These are phyloP conservation scores for Amauroascus niger DNA, from an alignment of 2,329 filamentous ascomycete genomes.

Conservation along the genomic window DNA sequence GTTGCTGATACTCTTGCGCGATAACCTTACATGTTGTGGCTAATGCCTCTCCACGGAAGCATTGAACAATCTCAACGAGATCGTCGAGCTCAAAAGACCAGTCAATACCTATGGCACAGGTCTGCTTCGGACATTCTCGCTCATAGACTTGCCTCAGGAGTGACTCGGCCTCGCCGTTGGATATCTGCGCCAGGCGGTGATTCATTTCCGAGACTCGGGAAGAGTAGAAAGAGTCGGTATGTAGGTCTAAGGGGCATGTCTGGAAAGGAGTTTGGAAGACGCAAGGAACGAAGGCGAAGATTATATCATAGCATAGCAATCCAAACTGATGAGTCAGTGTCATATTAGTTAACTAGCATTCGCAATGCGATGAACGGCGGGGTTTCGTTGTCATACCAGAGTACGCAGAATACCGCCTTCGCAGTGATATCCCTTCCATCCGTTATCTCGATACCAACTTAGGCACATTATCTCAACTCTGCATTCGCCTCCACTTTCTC, in stretches of 20 bases:
- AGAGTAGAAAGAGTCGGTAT: constrained; percentile 86
- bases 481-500: constrained; percentile 61
- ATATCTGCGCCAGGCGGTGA: constrained; percentile 71
- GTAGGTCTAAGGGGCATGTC: constrained; percentile 82
- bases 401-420: constrained; percentile 91
- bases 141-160: constrained; percentile 61
- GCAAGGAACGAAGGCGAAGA: constrained; percentile 89
- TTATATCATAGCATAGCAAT: constrained; percentile 84
- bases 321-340: constrained; percentile 45
- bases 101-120: constrained; percentile 82
- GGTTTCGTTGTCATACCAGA: constrained; percentile 37
- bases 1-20: constrained; percentile 83
- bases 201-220: constrained; percentile 84
- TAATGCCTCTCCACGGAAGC: constrained; percentile 71
- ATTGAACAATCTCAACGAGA: constrained; percentile 64
- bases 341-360: background rate
- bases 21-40: constrained; percentile 84
- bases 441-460: constrained; percentile 67
- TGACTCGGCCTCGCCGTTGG: constrained; percentile 62
- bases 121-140: constrained; percentile 57
- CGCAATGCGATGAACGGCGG: background rate
- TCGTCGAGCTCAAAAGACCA: constrained; percentile 80
- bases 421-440: constrained; percentile 90
- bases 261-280: constrained; percentile 96
- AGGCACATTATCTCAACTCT: constrained; percentile 92